A percentile compares a stretch with the other conserved stretches of the same genome.
Conservation (phyloP, 805 yeast species). For the Ogataea paraovalis region DNA sequence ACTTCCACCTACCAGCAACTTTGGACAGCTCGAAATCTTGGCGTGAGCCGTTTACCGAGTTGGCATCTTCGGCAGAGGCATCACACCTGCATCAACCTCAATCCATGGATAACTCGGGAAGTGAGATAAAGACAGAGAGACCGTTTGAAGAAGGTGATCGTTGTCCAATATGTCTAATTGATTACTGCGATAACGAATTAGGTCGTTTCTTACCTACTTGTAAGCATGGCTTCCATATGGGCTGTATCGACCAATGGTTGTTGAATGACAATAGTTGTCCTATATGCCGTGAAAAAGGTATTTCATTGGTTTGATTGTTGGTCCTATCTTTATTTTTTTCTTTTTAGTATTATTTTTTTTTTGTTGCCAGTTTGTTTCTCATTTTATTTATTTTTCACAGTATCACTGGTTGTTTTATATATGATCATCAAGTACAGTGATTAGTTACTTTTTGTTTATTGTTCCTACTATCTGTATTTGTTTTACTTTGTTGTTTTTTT, state of each 20-base stretch:
- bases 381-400: not conserved
- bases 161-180: conserved; percentile 51
- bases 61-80: no score
- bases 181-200: conserved; percentile 42
- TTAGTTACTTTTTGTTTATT: not conserved
- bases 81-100: no score
- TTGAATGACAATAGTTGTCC: conserved; percentile 53
- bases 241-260: conserved; percentile 59
- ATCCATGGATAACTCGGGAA: no score
- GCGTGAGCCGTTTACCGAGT: not conserved
- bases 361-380: not conserved
- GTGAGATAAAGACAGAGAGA: not conserved
- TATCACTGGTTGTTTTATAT: not conserved
- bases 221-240: conserved; percentile 49
- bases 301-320: not conserved
- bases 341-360: not conserved
- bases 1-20: not conserved
- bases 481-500: not conserved
- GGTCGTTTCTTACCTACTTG: conserved; percentile 44
- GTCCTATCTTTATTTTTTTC: not conserved
- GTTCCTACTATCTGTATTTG: not conserved
- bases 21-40: not conserved
- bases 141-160: conserved; percentile 27
- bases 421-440: not conserved
- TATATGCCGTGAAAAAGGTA: conserved; percentile 46